Percentiles rank a stretch among this genome's conserved stretches.
phyloP scores from a whole-genome alignment of 2,329 filamentous ascomycete species.

The Arthrobotrys conoides region DNA sequence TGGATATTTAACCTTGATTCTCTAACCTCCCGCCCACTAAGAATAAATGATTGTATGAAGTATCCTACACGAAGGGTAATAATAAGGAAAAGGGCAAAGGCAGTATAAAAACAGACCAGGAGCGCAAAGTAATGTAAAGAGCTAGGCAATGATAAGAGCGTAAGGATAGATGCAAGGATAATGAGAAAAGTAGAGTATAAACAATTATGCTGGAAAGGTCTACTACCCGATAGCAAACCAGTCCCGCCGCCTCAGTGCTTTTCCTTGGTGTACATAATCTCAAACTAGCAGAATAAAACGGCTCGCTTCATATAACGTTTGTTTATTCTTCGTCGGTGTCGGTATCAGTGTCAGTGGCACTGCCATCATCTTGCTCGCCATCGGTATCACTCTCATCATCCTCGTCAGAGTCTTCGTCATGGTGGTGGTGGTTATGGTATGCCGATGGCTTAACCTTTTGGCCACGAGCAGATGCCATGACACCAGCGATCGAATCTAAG shows the following conservation, averaged over 20 bases:
- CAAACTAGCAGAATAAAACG: slow-evolving; percentile 39
- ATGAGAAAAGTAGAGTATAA: slow-evolving; percentile 61
- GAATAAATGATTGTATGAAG: slow-evolving; percentile 50
- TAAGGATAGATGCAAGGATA: slow-evolving; percentile 51
- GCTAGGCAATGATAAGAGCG: slow-evolving; percentile 24
- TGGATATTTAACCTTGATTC: slow-evolving; percentile 1
- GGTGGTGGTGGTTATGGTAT: slow-evolving; percentile 71
- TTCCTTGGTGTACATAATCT: slow-evolving; percentile 65
- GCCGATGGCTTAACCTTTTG: slow-evolving; percentile 71
- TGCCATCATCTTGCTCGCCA: slow-evolving; percentile 71
- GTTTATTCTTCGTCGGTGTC: slow-evolving; percentile 71
- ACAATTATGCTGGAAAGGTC: slow-evolving; percentile 26
- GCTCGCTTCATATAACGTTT: slow-evolving; percentile 23
- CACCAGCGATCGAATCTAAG: slow-evolving; percentile 86
- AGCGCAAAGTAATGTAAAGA: slow-evolving; percentile 19
- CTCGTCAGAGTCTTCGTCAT: slow-evolving; percentile 71
- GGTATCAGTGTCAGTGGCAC: slow-evolving; percentile 76
- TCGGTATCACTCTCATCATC: slow-evolving; percentile 88
- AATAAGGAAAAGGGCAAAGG: slow-evolving; percentile 14
- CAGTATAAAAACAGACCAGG: slow-evolving; percentile 6
- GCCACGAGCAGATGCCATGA: slow-evolving; percentile 89
- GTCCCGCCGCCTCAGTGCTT: slow-evolving; percentile 66
- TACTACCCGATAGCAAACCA: slow-evolving; percentile 44
- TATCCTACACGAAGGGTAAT: slow-evolving; percentile 59
- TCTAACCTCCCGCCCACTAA: slow-evolving; percentile 21